Evolutionary conservation across 2,329 filamentous ascomycete genomes (phyloP), one percentile per base, ranked within the genome.

Genomic region (Paracoccidioides lutzii): DNA sequence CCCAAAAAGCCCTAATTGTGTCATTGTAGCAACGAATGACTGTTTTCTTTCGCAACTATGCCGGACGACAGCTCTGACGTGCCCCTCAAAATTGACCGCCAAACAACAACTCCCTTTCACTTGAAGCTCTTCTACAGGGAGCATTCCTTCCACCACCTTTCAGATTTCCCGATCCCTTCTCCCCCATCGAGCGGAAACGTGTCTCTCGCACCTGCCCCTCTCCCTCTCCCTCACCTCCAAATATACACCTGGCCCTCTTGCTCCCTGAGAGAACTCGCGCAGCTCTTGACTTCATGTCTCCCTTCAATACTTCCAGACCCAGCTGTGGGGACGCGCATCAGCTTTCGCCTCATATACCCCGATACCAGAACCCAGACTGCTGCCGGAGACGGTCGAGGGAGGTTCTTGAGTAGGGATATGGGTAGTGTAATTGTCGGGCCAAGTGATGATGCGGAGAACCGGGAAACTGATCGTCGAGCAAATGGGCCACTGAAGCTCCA

Each of bases 161-260:
- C 68, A 15, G 71, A 74, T 56, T 75, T 73, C 56, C 64, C 69
- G 30, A 57, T 70, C 22, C 65, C 65, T 10, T 63, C 60, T 1
- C 57, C 65, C 5, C 63, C 56, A 22, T 59, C 64, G 4, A 58
- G 62, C 43, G 60, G 61, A 52, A 54, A 60, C 48, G 63, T 63
- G 1, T 66, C 22, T 22, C 22, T 64, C 68, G 71, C 79, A 69
- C 81, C 41, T 89, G 80, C 62, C 66, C 81, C 22, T 63, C 75
- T 55, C 66, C 75, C 56, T 72, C 79, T 53, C 78, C 75, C 84
- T 6, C 81, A 86, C 67, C 76, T 95, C 32, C 80, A 87, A 59
- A 84, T 96, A 64, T 90, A 96, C 76, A 90, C 90, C 56, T 95
- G 89, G 87, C 79, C 82, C 56, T 82, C 81, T 64, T 91, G 87